phyloP scores from a whole-genome alignment of 225 moss, liverwort and hornwort species.

The Sphagnum tenellum region DNA sequence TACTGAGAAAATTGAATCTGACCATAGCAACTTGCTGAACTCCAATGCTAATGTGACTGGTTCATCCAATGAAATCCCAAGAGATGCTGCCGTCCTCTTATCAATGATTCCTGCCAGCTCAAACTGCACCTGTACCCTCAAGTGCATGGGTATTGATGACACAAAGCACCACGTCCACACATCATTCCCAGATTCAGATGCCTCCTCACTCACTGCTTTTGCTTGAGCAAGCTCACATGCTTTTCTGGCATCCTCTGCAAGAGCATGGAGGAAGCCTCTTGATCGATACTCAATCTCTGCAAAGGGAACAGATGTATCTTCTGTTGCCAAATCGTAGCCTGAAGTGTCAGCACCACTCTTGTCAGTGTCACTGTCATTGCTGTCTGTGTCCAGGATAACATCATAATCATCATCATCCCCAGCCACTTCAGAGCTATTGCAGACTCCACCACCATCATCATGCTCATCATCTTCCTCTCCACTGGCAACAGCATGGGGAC shows the following conservation, averaged over 20 bases:
- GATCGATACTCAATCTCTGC: conserved; percentile 12
- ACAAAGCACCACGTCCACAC: conserved; percentile 39
- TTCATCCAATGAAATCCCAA: conserved; percentile 28
- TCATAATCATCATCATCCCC: conserved; percentile 10
- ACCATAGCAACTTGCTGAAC: conserved; percentile 41
- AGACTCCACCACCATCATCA: conserved; percentile 4
- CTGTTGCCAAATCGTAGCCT: conserved; percentile 19
- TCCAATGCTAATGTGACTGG: conserved; percentile 33
- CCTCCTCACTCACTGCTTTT: not conserved
- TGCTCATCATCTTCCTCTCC: not conserved
- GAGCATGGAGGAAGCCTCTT: conserved; percentile 22
- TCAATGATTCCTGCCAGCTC: conserved; percentile 47
- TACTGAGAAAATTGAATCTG: conserved; percentile 13
- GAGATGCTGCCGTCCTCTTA: conserved; percentile 39
- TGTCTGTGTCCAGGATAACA: not conserved
- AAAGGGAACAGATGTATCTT: not conserved
- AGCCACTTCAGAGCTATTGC: not conserved
- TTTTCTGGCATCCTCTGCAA: conserved; percentile 29
- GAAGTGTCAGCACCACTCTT: conserved; percentile 13
- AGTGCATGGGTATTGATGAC: conserved; percentile 14
- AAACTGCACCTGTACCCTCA: conserved; percentile 33
- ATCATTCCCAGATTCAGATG: conserved; percentile 13
- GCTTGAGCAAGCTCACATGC: conserved; percentile 25
- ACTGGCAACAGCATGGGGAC: too few relatives aligned
- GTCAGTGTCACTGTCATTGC: conserved; percentile 10